A percentile compares a stretch with the other conserved stretches of the same genome.
Evolutionary conservation across 2,329 filamentous ascomycete genomes (phyloP).

Genomic region (Sphaerostilbella broomeana): DNA sequence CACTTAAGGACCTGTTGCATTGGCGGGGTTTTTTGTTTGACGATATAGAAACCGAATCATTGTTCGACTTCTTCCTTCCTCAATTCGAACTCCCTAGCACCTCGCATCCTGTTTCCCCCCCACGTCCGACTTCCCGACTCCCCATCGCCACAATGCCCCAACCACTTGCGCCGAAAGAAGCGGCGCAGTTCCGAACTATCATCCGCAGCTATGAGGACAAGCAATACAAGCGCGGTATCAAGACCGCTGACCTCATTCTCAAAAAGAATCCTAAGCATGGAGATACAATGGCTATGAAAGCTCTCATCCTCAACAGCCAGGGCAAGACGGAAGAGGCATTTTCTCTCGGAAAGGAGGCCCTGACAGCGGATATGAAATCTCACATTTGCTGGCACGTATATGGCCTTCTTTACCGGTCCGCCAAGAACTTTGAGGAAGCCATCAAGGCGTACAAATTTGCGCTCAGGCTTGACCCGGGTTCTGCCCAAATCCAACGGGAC

Average conservation of each 20-base stretch:
- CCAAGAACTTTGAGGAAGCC: slow-evolving; percentile 97
- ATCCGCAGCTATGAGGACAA: slow-evolving; percentile 97
- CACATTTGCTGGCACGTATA: slow-evolving; percentile 99
- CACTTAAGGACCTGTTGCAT: too few relatives aligned
- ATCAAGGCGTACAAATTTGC: slow-evolving; percentile 99
- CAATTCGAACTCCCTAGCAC: not conserved
- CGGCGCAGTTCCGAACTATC: slow-evolving; percentile 86
- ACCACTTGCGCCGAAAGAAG: slow-evolving; percentile 77
- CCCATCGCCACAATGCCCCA: slow-evolving; percentile 55
- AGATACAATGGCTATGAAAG: slow-evolving; percentile 98
- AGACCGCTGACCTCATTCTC: slow-evolving; percentile 92
- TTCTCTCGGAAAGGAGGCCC: slow-evolving; percentile 79
- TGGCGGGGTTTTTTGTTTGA: not conserved
- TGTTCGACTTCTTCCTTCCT: not conserved
- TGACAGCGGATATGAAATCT: slow-evolving; percentile 96
- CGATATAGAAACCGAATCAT: not conserved
- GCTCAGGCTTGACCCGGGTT: slow-evolving; percentile 87
- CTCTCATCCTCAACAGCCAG: slow-evolving; percentile 87
- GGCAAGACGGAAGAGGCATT: slow-evolving; percentile 94
- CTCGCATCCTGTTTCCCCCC: not conserved
- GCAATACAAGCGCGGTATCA: slow-evolving; percentile 92
- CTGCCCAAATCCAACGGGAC: slow-evolving; percentile 87
- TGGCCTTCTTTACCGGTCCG: slow-evolving; percentile 82
- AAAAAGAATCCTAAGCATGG: slow-evolving; percentile 93
- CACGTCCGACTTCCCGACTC: not conserved